Base-by-base conservation (phyloP, 2,329 filamentous ascomycete genomes). In the Exophiala sp. region DNA sequence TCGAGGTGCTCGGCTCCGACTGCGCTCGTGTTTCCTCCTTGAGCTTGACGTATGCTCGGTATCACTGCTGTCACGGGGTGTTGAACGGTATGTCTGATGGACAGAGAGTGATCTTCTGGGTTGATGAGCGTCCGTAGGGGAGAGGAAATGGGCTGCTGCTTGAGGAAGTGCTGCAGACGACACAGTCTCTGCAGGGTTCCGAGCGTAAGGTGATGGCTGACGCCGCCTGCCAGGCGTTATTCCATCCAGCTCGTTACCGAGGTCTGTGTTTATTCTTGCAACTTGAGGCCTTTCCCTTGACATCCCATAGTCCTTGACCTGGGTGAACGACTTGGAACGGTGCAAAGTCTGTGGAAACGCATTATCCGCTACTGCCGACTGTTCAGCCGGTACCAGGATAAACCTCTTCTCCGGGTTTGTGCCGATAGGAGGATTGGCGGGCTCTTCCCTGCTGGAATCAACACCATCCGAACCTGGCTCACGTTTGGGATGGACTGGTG, bases 141-240 rank as follows among this genome's bases (percentile, higher is more conserved):
- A 55, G 41, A 57, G 33, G 29, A 60, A 38, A 14, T 29, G 57
- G 21, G 51, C 36, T 16, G 47, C 50, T 14, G 46, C 34, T 20
- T 33, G 47, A 45, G 48, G 16, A 10, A 42, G 21, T 18, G 50
- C 46, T 11, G 52, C 21, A 16, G 47, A 34, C 7, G 50, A 51
- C n/a, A 36, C 12, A n/a, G 36, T 33, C 1, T 48, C 24, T 3
- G 41, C 24, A 20, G 47, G 45, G 2, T 29, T 54, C 33, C 59
- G 54, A 20, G 59, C 33, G 44, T 64, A 65, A 14, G 61, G 62
- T 12, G 63, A 65, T 11, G 62, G 54, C 16, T 57, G 50, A 52
- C 58, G 57, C 40, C 58, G 50, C 18, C 35, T 50, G 20, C 55
- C 57, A 24, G 48, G 49, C 16, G 46, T 35, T 46, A 57, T 61